Evolutionary conservation across 257 asterid genomes (phyloP).

Genomic region (Nicotiana otophora): DNA sequence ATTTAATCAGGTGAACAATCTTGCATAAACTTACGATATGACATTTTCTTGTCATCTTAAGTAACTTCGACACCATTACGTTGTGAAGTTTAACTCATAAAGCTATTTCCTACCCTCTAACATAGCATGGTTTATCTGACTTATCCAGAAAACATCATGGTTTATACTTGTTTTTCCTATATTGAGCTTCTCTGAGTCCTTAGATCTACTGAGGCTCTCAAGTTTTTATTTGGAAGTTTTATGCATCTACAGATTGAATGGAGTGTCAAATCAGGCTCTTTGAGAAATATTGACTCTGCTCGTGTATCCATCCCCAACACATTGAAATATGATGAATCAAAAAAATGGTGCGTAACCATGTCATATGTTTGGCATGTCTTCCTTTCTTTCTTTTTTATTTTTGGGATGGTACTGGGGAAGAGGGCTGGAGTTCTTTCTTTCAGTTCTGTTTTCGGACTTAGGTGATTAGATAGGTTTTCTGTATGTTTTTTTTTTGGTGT

Average conservation of each 20-base stretch:
- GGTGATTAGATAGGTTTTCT: neutral
- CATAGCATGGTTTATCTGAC: neutral
- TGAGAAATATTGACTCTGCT: constrained; percentile 90
- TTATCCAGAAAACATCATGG: neutral
- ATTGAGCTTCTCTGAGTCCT: neutral
- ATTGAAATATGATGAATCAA: constrained; percentile 66
- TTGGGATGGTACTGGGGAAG: neutral
- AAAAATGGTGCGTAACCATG: constrained; percentile 57
- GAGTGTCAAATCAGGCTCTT: constrained; percentile 87
- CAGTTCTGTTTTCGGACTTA: neutral
- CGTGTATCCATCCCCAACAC: constrained; percentile 89
- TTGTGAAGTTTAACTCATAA: neutral
- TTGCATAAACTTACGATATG: neutral
- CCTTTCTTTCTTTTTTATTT: constrained; percentile 2
- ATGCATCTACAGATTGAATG: constrained; percentile 68
- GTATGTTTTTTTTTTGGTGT: neutral
- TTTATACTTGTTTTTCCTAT: neutral
- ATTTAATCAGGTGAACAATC: neutral
- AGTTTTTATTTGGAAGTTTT: constrained; percentile 3
- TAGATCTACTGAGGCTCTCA: neutral
- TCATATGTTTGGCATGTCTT: constrained; percentile 4
- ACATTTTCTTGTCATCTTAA: neutral
- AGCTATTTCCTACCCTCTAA: neutral
- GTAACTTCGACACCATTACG: neutral
- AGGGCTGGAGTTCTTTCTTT: neutral